These are phyloP conservation scores for Rhodotorula mucilaginosa DNA, from an alignment of 1,284 basidiomycete species.

Conservation along the genomic window DNA sequence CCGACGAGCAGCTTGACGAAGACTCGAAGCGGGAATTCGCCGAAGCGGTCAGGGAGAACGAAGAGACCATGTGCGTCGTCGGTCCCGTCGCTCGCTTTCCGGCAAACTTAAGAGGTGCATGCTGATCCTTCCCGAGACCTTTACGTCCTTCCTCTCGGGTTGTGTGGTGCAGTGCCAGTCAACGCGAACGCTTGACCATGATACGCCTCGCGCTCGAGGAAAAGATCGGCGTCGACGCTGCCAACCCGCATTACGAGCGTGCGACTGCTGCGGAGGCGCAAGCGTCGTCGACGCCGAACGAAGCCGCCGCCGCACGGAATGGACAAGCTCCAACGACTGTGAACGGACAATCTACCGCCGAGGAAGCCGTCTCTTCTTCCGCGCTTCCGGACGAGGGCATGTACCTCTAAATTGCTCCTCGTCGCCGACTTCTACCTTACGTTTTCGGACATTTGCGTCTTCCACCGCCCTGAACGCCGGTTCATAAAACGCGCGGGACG, in stretches of 20 bases:
- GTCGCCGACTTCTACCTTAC: background rate
- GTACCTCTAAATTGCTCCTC: background rate
- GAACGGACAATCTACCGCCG: background rate
- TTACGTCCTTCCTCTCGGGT: too few relatives aligned
- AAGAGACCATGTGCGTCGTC: slow-evolving; percentile 32
- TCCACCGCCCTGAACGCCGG: too few relatives aligned
- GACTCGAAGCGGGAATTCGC: slow-evolving; percentile 22
- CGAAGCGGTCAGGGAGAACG: slow-evolving; percentile 25
- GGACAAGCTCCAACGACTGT: background rate
- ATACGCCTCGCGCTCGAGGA: slow-evolving; percentile 32
- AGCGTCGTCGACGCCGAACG: background rate
- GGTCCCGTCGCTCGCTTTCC: background rate
- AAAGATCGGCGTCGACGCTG: slow-evolving; percentile 34
- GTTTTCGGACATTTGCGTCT: too few relatives aligned
- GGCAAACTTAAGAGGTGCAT: background rate
- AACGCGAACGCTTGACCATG: slow-evolving; percentile 34
- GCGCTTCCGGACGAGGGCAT: background rate
- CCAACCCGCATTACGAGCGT: slow-evolving; percentile 31
- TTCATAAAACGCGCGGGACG: too few relatives aligned
- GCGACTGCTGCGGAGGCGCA: background rate
- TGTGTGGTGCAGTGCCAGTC: slow-evolving; percentile 19
- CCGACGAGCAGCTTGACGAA: slow-evolving; percentile 15
- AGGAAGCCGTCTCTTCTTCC: too few relatives aligned
- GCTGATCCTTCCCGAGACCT: background rate
- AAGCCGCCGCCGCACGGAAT: background rate